Base-by-base conservation (phyloP, 2,329 filamentous ascomycete genomes). In the Penicillium sp. region DNA sequence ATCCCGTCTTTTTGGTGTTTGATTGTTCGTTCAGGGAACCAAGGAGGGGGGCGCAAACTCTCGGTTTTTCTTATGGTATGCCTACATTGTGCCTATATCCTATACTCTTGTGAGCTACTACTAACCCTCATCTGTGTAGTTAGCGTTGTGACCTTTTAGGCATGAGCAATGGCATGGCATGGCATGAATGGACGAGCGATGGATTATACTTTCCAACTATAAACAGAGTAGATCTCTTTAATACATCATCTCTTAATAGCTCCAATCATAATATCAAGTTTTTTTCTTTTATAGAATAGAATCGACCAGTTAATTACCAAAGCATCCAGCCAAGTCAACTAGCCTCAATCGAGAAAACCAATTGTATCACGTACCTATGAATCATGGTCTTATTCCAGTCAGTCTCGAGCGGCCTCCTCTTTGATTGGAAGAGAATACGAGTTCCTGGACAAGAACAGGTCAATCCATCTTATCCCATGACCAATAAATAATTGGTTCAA, bases 141-240 rank as follows among this genome's bases (percentile, higher is more conserved):
- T 7, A 50, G 11, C 9, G 13, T 30, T 31, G 35, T 15, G 11
- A 41, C 35, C 26, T 15, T 17, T 15, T 13, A 13, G 11, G 35
- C 31, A 35, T 35, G 31, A 35, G 31, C 31, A 35, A 41, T 41
- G 13, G 35, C 35, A 41, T 15, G 19, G 52, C 38, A 54, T 54
- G 52, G 35, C 17, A 54, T 45, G 52, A 45, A 30, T 54, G 35
- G 26, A 30, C 23, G 38, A 54, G 52, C 35, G 21, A 54, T 54
- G 52, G 35, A n/a, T 11, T 13, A 46, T 46, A 41, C 26, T 26
- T 54, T 15, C 46, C 29, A 30, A 54, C 6, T 30, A 53, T 41
- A 54, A 7, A 54, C 35, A 54, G 52, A 54, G 52, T 54, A 54
- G 52, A 54, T 54, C 21, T 54, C 52, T 46, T 26, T 54, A 45